Evolutionary conservation across 371 early-diverging fungal genomes (phyloP), one percentile per base, ranked within the genome.

Genomic region (Mortierella sp.): DNA sequence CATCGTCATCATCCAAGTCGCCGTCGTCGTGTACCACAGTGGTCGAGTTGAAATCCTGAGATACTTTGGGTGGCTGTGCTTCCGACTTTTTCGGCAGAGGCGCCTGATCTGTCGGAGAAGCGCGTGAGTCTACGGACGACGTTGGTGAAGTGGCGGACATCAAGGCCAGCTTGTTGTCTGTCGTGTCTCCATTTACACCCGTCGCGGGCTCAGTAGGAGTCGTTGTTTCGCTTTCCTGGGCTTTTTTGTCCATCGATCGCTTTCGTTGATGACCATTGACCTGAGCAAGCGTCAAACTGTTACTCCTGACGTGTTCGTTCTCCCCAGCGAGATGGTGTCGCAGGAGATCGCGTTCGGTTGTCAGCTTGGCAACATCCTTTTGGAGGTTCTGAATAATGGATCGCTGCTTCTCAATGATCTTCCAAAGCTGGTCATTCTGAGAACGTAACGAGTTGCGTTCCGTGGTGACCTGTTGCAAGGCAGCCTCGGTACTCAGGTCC

Each of bases 371-470:
- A 54, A 83, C 77, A 57, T 86, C 86, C 69, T 84, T 85, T 73
- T 85, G 86, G 48, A 86, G 81, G 52, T 70, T 89, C 59, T 92
- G 92, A 62, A 95, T 93, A 67, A 94, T 92, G 61, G 83, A 77
- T 62, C 94, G 82, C 80, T 95, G 95, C 60, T 92, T 90, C 77
- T 96, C 95, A 62, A 95, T 91, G 62, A 95, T 91, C 71, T 89
- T 92, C 93, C 95, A 95, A 28, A 96, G 87, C 66, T 92, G 92
- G 47, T 92, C 92, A 60, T 94, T 95, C 71, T 96, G 95, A 31
- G 73, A 70, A 40, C 88, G 82, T 57, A 91, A 82, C 2, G 85
- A 79, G 70, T 90, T 85, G 41, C 92, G 86, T 60, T 92, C 91
- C 17, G 67, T 54, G 24, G 80, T 59, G 53, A 78, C 54, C 44